Evolutionary conservation across 2,329 filamentous ascomycete species (phyloP), one percentile per base, ranked within the genome.

Genomic region (Myrmaecium sp.): DNA sequence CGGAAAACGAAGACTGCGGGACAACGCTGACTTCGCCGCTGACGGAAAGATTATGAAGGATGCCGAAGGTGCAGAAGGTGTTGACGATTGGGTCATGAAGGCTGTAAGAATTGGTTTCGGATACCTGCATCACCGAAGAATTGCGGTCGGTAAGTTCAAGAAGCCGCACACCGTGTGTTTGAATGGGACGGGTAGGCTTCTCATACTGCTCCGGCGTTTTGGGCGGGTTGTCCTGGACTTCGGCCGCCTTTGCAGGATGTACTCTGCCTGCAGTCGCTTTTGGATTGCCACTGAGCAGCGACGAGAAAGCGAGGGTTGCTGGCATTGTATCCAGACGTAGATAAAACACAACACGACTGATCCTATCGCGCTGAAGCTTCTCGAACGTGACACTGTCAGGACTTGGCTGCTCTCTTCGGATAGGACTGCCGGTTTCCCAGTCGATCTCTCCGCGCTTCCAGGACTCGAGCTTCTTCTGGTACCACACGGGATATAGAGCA

Each of bases 71-170:
- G 25, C 79, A 71, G 63, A 94, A 94, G 0, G 81, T 79, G 45
- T 92, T 93, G 29, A 94, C 71, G 4, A 95, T 74, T 0, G 86
- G 82, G 41, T 95, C 86, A 40, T 37, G 48, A 37, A 38, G 60
- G 41, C 42, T 57, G 50, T 52, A 67, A 25, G 89, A 80, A 20
- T 83, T 76, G 3, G 75, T 64, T 43, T 91, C 82, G 0, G 82
- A 75, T 7, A 92, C 81, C 40, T 81, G 76, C 86, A 95, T 95
- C 40, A 94, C 86, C 11, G 83, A 84, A 1, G 86, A 94, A 21
- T 81, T 78, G 64, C 86, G 82, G 40, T 94, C 84, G 0, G 81
- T 91, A 8, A 95, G 66, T 44, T 91, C 80, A 25, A 91, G 55
- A 10, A 95, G 65, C 9, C 84, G 76, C n/a, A 93, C 56, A 17